Evolutionary conservation across 2,329 filamentous ascomycete genomes (phyloP), one percentile per base, ranked within the genome.

Genomic region (Calonectria pteridis): DNA sequence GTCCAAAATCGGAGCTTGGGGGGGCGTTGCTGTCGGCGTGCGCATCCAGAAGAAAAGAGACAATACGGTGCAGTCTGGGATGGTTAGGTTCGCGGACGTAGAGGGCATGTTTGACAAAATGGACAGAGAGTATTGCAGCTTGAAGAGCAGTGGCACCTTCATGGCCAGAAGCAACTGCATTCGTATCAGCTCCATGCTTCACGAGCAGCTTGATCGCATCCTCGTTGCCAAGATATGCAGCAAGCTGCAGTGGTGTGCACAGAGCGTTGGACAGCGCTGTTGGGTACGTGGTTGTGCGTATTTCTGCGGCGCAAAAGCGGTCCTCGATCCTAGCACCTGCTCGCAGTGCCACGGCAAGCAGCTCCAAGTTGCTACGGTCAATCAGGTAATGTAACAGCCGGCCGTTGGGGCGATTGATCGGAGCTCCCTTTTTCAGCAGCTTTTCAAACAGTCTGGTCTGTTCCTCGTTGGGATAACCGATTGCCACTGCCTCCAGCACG

Each of bases 301-400:
- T 6, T 20, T 20, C 37, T 20, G 37, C 16, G n/a, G 9, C 20
- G 23, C n/a, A 11, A 10, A 13, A 1, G 43, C 43, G 43, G 43
- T 46, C 43, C 6, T 46, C 43, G 4, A 9, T 46, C 20, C 43
- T 23, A 3, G 43, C 20, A 46, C n/a, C 43, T 46, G 43, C 43
- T 3, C n/a, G 20, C n/a, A 46, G 11, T 23, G n/a, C 43, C 7
- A 46, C 9, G 23, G 7, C 20, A n/a, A 46, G 9, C 20, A 46
- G 18, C 40, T 46, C 20, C 6, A n/a, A 2, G 5, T 1, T 9
- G 3, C 9, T 1, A 6, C 0, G 10, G 20, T 4, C 0, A 46
- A 46, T 46, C 40, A 46, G 23, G 20, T 2, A 0, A 23, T 46
- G 43, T 10, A 46, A 23, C 23, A 46, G 20, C 9, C 10, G 4